These are phyloP conservation scores for Exophiala calicioides DNA, from an alignment of 2,329 filamentous ascomycete species.

Conservation along the genomic window DNA sequence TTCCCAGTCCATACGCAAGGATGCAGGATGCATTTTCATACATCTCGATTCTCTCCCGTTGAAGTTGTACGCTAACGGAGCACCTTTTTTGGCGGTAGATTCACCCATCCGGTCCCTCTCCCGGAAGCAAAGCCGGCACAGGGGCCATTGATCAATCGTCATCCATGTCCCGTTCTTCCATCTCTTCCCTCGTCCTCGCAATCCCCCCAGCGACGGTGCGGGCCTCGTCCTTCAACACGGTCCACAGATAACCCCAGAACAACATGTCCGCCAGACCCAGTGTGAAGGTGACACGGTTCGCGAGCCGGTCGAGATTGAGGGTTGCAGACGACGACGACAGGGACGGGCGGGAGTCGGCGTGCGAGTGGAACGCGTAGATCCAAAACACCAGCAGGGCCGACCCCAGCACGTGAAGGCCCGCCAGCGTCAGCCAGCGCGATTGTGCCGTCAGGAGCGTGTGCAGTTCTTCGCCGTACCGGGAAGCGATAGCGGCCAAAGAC, in stretches of 20 bases:
- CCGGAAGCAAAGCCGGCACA: too few species aligned
- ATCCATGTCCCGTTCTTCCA: constrained; percentile 18
- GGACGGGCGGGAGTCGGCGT: not conserved
- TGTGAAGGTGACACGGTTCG: constrained; percentile 30
- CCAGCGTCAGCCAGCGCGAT: constrained; percentile 24
- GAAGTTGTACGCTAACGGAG: too few species aligned
- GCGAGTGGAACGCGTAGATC: constrained; percentile 29
- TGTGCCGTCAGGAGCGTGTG: constrained; percentile 25
- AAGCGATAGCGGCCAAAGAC: too few species aligned
- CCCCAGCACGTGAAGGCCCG: constrained; percentile 24
- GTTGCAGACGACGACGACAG: not conserved
- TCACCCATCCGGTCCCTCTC: too few species aligned
- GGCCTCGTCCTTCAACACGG: constrained; percentile 29
- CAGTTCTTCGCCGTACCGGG: constrained; percentile 25
- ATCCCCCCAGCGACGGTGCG: constrained; percentile 20
- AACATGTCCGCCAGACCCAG: constrained; percentile 28
- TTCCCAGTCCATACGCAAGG: too few species aligned
- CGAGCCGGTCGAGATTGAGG: constrained; percentile 12
- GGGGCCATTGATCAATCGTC: constrained; percentile 3
- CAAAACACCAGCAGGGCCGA: constrained; percentile 22
- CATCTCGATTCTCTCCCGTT: too few species aligned
- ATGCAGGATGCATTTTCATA: too few species aligned
- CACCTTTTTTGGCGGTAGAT: too few species aligned
- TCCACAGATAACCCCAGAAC: constrained; percentile 33
- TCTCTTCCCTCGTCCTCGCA: constrained; percentile 21